These are phyloP conservation scores for Peterozyma xylosa DNA, from an alignment of 805 yeast species.

Conservation along the genomic window DNA sequence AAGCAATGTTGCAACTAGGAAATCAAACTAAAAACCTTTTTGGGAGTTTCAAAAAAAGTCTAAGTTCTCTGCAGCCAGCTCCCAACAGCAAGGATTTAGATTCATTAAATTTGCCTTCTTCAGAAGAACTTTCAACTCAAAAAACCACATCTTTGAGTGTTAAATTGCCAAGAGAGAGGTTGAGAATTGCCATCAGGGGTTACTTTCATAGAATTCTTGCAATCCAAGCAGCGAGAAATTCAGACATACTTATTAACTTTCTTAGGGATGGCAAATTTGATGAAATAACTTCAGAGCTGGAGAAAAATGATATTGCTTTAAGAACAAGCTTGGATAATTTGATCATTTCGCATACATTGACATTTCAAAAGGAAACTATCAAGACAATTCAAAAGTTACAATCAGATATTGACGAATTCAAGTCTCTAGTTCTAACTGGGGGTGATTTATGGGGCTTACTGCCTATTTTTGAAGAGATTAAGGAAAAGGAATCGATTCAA, in stretches of 20 bases:
- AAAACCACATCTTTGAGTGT: constrained; percentile 3
- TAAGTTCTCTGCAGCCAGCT: not conserved
- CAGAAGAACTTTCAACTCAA: too few species aligned
- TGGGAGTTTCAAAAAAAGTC: not conserved
- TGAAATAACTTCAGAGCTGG: constrained; percentile 28
- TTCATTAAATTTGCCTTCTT: not conserved
- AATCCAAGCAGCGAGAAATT: constrained; percentile 47
- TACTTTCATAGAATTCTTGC: constrained; percentile 50
- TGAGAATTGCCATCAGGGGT: constrained; percentile 71
- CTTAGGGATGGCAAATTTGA: constrained; percentile 31
- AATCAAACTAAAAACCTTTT: too few species aligned
- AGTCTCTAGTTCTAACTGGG: constrained; percentile 14
- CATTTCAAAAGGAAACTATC: constrained; percentile 55
- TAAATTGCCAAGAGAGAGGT: constrained; percentile 60
- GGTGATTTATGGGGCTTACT: constrained; percentile 45
- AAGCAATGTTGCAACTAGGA: not conserved
- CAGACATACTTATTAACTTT: constrained; percentile 46
- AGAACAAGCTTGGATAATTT: constrained; percentile 55
- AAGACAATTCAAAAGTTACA: constrained; percentile 21
- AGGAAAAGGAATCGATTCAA: constrained; percentile 38
- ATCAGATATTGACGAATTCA: constrained; percentile 34
- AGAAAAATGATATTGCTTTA: constrained; percentile 45
- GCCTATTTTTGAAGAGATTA: constrained; percentile 59
- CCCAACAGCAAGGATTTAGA: not conserved
- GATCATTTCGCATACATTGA: constrained; percentile 52